Evolutionary conservation across 148 eudicot genomes (phyloP).

Genomic region (Silene conica): DNA sequence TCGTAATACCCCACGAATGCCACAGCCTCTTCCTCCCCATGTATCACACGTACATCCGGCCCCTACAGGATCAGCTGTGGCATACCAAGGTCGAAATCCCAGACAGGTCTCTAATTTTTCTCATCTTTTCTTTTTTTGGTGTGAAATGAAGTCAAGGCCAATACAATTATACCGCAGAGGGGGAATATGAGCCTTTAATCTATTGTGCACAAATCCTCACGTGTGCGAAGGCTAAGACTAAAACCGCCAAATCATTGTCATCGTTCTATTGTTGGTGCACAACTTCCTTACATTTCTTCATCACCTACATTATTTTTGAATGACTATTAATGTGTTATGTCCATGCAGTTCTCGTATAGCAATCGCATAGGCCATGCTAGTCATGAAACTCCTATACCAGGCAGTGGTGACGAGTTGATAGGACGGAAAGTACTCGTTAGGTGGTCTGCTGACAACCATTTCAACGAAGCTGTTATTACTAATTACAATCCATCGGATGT

Average conservation of each 20-base stretch:
- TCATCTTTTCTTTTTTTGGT: constrained; percentile 11
- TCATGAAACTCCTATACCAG: constrained; percentile 42
- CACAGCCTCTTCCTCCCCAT: constrained; percentile 46
- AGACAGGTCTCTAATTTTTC: constrained; percentile 32
- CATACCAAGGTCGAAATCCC: constrained; percentile 51
- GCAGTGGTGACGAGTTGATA: constrained; percentile 45
- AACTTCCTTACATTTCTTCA: constrained; percentile 1
- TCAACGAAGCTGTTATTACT: constrained; percentile 78
- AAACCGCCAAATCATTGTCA: too few relatives aligned
- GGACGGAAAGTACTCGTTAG: constrained; percentile 82
- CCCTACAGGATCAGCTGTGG: constrained; percentile 39
- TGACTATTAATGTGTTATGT: constrained; percentile 17
- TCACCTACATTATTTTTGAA: background rate
- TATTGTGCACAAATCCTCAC: too few relatives aligned
- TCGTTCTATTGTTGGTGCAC: background rate
- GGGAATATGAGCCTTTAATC: too few relatives aligned
- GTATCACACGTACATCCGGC: constrained; percentile 48
- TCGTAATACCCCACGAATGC: constrained; percentile 67
- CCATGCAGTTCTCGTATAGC: constrained; percentile 36
- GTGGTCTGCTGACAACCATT: constrained; percentile 89
- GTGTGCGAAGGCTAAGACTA: too few relatives aligned
- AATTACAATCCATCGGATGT: constrained; percentile 70
- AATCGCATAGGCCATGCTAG: constrained; percentile 22
- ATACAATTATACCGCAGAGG: too few relatives aligned
- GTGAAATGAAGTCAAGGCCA: background rate